Conservation (phyloP, 306 rosid species). For the Trifolium repens region DNA sequence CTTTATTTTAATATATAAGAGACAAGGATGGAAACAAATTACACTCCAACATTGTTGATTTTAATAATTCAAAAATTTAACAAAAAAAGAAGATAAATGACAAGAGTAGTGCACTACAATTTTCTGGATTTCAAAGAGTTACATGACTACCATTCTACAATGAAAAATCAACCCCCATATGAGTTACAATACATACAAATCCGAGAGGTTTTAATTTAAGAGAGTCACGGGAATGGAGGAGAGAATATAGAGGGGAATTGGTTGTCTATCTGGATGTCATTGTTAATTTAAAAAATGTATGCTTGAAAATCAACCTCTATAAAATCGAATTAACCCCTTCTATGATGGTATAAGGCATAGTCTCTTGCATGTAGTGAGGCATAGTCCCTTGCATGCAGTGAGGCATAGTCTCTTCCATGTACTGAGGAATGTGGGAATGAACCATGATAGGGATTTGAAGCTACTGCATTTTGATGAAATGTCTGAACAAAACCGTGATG, state of each 20-base stretch:
- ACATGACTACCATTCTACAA: background rate
- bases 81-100: background rate
- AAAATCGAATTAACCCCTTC: constrained; percentile 3
- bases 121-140: background rate
- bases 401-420: constrained; percentile 14
- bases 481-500: background rate
- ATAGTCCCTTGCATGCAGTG: constrained; percentile 20
- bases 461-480: constrained; percentile 26
- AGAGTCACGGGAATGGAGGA: constrained; percentile 7
- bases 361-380: constrained; percentile 12
- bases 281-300: constrained; percentile 6
- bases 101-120: background rate
- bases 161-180: background rate
- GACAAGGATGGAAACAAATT: background rate
- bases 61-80: background rate
- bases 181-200: constrained; percentile 1
- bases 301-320: constrained; percentile 11
- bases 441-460: constrained; percentile 26
- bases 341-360: constrained; percentile 14
- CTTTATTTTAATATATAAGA: background rate
- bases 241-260: constrained; percentile 10
- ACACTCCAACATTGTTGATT: background rate
- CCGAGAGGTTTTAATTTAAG: background rate
- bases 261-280: background rate
- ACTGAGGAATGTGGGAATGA: constrained; percentile 22